Evolutionary conservation across 129 eudicot genomes (phyloP), one percentile per base, ranked within the genome.

Genomic region (Scalesia atractyloides): DNA sequence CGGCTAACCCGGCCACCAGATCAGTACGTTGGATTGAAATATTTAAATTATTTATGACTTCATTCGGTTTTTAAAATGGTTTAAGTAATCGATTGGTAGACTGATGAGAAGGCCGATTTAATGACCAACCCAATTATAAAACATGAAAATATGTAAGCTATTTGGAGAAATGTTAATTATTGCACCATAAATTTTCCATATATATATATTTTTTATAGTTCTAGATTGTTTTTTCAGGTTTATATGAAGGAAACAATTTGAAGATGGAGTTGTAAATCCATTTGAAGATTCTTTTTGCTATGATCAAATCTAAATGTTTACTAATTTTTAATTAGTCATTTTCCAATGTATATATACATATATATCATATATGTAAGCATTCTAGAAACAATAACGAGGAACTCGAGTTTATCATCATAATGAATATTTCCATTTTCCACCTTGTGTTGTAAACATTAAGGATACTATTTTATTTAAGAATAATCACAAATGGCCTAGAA

Each of bases 231-330:
- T 68, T 67, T 76, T 73, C 88, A 88, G 97, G 88, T 78, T 69
- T 73, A 17, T 30, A 47, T 17, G 96, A 84, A 69, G 81, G 84
- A 56, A 76, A 78, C 82, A 79, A 84, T 64, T 51, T 88, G 72
- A 83, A 89, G 87, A 73, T 91, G 89, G 96, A 86, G 86, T 86
- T 88, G 87, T 88, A 82, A 44, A 73, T 78, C 60, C 61, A 64
- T 26, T 15, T 71, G 70, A 71, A 72, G 58, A 81, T 77, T 64
- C 37, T 49, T 66, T 56, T 81, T 49, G 49, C 66, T 70, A 52
- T 70, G 58, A 59, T 74, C 60, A 53, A 70, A 57, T 73, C 72
- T 41, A 66, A 69, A 70, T 64, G 62, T 56, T 56, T 30, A 52
- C 66, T 46, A 59, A 66, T 80, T 36, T 56, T 75, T 80, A 68